Conservation (phyloP, 1,284 basidiomycete species). For the Rhodotorula glutinis region DNA sequence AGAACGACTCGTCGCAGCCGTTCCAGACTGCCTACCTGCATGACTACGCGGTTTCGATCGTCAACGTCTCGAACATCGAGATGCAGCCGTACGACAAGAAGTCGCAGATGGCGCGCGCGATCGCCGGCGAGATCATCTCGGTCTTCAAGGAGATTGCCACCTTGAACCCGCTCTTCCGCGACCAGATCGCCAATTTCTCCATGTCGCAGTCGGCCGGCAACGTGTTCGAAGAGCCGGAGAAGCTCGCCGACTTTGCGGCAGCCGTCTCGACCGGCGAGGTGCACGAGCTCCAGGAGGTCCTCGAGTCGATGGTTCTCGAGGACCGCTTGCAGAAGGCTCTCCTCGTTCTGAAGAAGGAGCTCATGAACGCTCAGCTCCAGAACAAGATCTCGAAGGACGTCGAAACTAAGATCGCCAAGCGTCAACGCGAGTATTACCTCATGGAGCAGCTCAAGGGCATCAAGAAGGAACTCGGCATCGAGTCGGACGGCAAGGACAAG, state of each 20-base stretch:
- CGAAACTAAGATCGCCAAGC: constrained; percentile 92
- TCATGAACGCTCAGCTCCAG: constrained; percentile 95
- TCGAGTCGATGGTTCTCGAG: constrained; percentile 81
- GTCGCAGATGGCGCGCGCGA: constrained; percentile 88
- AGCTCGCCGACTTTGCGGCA: constrained; percentile 95
- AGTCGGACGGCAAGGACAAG: constrained; percentile 96
- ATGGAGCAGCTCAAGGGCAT: constrained; percentile 99
- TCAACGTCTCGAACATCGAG: constrained; percentile 78
- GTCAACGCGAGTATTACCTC: constrained; percentile 95
- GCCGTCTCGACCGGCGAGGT: constrained; percentile 91
- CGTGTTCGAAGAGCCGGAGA: constrained; percentile 97
- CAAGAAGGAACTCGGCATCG: constrained; percentile 97
- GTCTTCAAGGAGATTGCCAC: constrained; percentile 99
- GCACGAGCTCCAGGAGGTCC: constrained; percentile 85
- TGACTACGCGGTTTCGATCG: constrained; percentile 82
- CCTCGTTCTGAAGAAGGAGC: constrained; percentile 92
- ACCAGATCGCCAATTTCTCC: constrained; percentile 95
- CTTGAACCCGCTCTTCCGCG: constrained; percentile 94
- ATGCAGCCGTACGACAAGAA: constrained; percentile 79
- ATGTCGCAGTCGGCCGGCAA: constrained; percentile 95
- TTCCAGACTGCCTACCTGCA: constrained; percentile 88
- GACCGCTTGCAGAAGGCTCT: constrained; percentile 88
- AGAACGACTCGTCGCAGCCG: constrained; percentile 53
- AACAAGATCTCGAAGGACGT: constrained; percentile 92
- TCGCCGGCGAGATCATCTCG: constrained; percentile 94